Percentiles rank a stretch among this genome's conserved stretches.
Evolutionary conservation across 2,329 filamentous ascomycete species (phyloP).

Genomic region (Colletotrichum musicola): DNA sequence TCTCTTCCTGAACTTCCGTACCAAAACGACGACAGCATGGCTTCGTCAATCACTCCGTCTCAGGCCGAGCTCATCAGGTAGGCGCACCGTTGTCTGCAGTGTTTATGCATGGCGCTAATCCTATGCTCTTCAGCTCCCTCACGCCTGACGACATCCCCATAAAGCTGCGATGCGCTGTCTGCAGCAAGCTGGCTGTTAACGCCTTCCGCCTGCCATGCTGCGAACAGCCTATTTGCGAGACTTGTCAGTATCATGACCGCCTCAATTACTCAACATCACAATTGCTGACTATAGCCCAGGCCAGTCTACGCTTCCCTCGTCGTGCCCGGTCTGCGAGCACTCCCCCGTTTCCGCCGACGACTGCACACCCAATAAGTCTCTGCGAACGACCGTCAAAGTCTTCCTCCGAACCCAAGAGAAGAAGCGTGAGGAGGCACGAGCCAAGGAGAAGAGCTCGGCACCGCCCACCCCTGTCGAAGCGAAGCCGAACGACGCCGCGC

Average conservation of each 20-base stretch:
- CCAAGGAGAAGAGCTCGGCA: conserved; percentile 61
- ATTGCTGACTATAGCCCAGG: conserved; percentile 62
- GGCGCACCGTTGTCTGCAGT: conserved; percentile 32
- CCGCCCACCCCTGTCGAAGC: conserved; percentile 58
- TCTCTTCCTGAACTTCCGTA: conserved; percentile 32
- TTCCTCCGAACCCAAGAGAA: conserved; percentile 93
- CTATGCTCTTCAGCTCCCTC: conserved; percentile 70
- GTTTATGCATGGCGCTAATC: conserved; percentile 14
- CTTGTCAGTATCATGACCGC: conserved; percentile 71
- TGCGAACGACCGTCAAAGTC: conserved; percentile 92
- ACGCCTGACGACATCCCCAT: conserved; percentile 90
- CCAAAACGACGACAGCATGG: conserved; percentile 40
- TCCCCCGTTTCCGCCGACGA: conserved; percentile 87
- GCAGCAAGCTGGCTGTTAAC: conserved; percentile 90
- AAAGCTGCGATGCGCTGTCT: conserved; percentile 94
- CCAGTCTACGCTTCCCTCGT: conserved; percentile 79
- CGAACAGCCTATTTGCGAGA: conserved; percentile 93
- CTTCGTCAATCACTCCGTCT: conserved; percentile 57
- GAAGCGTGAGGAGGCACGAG: conserved; percentile 78
- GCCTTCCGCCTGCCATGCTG: conserved; percentile 94
- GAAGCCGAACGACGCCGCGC: conserved; percentile 45
- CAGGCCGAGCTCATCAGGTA: conserved; percentile 72
- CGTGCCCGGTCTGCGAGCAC: conserved; percentile 94
- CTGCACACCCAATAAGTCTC: conserved; percentile 88
- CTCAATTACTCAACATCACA: background rate